These are phyloP conservation scores for Acacia confusa DNA, from an alignment of 306 rosid species.

Conservation along the genomic window DNA sequence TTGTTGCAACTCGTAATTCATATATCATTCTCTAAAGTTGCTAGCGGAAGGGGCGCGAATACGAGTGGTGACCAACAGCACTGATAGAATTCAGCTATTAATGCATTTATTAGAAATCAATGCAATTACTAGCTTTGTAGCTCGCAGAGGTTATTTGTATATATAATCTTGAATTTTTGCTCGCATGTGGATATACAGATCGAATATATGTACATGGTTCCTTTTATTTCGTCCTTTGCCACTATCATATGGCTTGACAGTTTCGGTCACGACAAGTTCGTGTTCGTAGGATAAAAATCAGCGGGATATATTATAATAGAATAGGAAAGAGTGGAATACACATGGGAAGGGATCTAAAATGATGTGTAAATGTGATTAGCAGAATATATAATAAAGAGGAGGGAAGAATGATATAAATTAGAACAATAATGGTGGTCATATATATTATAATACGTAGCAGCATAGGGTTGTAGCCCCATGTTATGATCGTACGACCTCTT, in stretches of 20 bases:
- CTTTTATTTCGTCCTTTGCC: not conserved
- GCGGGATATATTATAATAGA: not conserved
- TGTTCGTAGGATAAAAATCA: not conserved
- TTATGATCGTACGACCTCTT: conserved; percentile 44
- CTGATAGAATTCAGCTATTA: too few species aligned
- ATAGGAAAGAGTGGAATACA: not conserved
- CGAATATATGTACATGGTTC: too few species aligned
- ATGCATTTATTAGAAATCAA: too few species aligned
- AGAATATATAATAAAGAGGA: too few species aligned
- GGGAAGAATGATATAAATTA: too few species aligned
- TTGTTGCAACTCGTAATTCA: too few species aligned
- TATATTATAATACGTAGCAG: not conserved
- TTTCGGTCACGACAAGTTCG: not conserved
- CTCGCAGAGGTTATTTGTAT: not conserved
- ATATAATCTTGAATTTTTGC: too few species aligned
- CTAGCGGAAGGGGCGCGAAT: too few species aligned
- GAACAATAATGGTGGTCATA: not conserved
- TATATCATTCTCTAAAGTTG: too few species aligned
- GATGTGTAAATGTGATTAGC: not conserved
- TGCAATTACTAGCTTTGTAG: not conserved
- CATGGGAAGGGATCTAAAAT: not conserved
- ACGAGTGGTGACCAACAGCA: too few species aligned
- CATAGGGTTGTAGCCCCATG: conserved; percentile 62
- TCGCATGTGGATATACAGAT: not conserved
- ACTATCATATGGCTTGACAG: not conserved